Evolutionary conservation across 352 stramenopile genomes (phyloP).

Genomic region (Lagenidium sp.): DNA sequence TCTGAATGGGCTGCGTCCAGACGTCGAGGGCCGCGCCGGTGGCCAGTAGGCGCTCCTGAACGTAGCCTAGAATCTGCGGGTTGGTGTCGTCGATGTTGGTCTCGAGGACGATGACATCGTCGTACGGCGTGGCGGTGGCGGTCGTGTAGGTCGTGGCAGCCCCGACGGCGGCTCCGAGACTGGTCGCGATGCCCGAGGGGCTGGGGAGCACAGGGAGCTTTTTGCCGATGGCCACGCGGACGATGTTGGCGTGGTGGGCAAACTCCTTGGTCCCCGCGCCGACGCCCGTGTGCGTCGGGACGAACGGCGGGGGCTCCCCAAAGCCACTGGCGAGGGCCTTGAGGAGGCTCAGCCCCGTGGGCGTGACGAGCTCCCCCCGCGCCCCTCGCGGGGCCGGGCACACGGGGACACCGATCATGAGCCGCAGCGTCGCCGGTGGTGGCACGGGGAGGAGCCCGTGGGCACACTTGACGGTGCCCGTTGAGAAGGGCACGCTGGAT

Average conservation of each 20-base stretch:
- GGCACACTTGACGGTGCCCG: conserved; percentile 91
- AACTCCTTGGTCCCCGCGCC: conserved; percentile 89
- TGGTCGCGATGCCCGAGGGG: conserved; percentile 8
- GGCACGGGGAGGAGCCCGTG: conserved; percentile 95
- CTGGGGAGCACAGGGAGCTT: too few relatives aligned
- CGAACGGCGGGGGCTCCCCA: conserved; percentile 65
- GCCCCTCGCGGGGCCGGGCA: conserved; percentile 85
- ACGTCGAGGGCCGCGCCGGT: conserved; percentile 69
- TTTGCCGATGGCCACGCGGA: conserved; percentile 83
- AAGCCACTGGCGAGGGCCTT: conserved; percentile 77
- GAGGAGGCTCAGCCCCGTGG: conserved; percentile 93
- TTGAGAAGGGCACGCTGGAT: conserved; percentile 82
- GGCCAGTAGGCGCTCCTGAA: conserved; percentile 60
- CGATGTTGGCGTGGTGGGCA: conserved; percentile 81
- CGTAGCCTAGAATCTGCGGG: conserved; percentile 71
- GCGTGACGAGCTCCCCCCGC: conserved; percentile 93
- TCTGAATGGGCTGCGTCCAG: conserved; percentile 84
- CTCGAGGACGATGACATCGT: conserved; percentile 75
- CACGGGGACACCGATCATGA: conserved; percentile 92
- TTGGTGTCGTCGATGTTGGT: conserved; percentile 91
- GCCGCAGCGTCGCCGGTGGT: conserved; percentile 89
- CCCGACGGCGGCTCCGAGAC: conserved; percentile 4
- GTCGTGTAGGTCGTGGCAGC: conserved; percentile 2
- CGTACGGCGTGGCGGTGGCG: not conserved
- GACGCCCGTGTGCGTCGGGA: conserved; percentile 63